Percentiles rank a stretch among this genome's conserved stretches.
Evolutionary conservation across 2,329 filamentous ascomycete species (phyloP).

Genomic region (Penicillium olsonii): DNA sequence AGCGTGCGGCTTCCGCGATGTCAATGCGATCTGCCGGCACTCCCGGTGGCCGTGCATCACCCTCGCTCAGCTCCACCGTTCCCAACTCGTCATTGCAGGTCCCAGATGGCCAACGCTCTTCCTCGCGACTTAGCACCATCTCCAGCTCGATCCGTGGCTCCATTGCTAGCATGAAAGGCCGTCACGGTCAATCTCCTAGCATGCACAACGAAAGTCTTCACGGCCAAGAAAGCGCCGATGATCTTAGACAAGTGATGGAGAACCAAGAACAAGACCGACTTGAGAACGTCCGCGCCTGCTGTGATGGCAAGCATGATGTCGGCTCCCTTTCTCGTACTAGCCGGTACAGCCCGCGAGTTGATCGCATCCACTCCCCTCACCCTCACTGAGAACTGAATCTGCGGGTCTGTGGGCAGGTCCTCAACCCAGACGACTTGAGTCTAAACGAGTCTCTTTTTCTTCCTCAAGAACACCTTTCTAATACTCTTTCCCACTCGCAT

Average conservation of each 20-base stretch:
- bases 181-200: conserved; percentile 38
- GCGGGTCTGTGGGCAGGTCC: conserved; percentile 27
- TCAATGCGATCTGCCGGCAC: conserved; percentile 41
- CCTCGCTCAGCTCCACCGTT: conserved; percentile 36
- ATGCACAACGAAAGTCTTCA: conserved; percentile 42
- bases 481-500: conserved; percentile 1
- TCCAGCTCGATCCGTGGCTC: conserved; percentile 52
- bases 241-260: conserved; percentile 77
- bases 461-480: conserved; percentile 12
- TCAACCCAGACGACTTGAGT: conserved; percentile 24
- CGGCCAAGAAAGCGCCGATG: conserved; percentile 74
- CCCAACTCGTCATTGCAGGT: conserved; percentile 36
- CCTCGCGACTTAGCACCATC: conserved; percentile 51
- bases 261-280: conserved; percentile 67
- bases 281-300: conserved; percentile 96
- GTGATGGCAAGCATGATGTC: conserved; percentile 85
- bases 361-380: conserved; percentile 41
- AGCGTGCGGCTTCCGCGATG: conserved; percentile 39
- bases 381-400: conserved; percentile 19
- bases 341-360: conserved; percentile 42
- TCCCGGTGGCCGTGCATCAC: conserved; percentile 35
- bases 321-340: conserved; percentile 44
- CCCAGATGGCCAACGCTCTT: conserved; percentile 43
- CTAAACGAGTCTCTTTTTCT: conserved; percentile 25
- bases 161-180: conserved; percentile 51